Evolutionary conservation across 1,284 basidiomycete species (phyloP).

Genomic region (Fomitiporia mediterranea): DNA sequence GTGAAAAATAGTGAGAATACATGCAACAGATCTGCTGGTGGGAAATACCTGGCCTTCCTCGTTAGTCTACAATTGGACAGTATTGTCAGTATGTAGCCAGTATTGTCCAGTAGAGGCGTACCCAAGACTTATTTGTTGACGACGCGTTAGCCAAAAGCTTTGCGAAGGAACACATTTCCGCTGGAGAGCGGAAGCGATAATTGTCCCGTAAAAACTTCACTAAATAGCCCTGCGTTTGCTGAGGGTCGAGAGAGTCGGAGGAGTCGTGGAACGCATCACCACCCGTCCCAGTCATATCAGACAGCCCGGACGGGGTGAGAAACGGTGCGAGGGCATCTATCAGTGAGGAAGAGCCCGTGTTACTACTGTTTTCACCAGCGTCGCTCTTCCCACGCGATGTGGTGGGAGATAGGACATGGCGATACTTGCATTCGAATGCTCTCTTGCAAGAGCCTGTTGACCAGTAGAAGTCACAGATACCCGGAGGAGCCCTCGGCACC

Average conservation of each 20-base stretch:
- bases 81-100: not conserved
- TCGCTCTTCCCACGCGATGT: not conserved
- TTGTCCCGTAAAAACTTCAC: constrained; percentile 41
- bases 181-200: constrained; percentile 39
- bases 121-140: constrained; percentile 47
- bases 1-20: constrained; percentile 1
- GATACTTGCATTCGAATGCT: constrained; percentile 45
- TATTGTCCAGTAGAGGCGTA: constrained; percentile 28
- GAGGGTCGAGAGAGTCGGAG: constrained; percentile 35
- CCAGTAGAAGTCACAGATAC: constrained; percentile 52
- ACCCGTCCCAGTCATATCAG: constrained; percentile 35
- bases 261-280: constrained; percentile 36
- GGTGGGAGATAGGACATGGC: constrained; percentile 33
- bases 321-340: constrained; percentile 29
- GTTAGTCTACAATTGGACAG: constrained; percentile 34
- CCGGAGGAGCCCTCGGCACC: constrained; percentile 32
- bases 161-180: constrained; percentile 46
- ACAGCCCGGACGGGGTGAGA: constrained; percentile 42
- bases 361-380: not conserved
- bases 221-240: constrained; percentile 46
- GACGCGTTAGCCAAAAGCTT: constrained; percentile 44
- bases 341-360: too few relatives aligned
- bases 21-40: not conserved
- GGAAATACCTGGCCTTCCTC: constrained; percentile 48
- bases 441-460: constrained; percentile 42